phyloP scores from a whole-genome alignment of 2,329 filamentous ascomycete genomes.

The Colletotrichum sp. region DNA sequence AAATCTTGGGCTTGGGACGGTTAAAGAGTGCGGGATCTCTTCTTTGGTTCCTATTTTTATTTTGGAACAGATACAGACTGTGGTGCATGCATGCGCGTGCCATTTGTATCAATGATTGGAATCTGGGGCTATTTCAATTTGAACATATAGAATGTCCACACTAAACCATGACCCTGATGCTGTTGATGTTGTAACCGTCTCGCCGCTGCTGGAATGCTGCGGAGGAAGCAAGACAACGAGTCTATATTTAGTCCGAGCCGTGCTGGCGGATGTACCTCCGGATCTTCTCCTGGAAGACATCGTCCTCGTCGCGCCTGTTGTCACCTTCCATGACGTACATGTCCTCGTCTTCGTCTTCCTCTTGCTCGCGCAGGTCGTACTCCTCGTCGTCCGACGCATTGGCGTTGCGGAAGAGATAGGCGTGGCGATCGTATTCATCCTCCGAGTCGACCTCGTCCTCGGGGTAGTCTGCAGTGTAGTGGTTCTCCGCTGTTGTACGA shows the following conservation, averaged over 20 bases:
- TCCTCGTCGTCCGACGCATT: slow-evolving; percentile 63
- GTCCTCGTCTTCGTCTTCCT: slow-evolving; percentile 39
- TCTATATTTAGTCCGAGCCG: neutral
- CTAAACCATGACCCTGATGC: neutral
- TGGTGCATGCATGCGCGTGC: neutral
- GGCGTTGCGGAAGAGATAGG: slow-evolving; percentile 58
- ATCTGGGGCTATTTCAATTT: neutral
- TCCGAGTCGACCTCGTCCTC: slow-evolving; percentile 80
- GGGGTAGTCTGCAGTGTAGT: slow-evolving; percentile 81
- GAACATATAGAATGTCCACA: neutral
- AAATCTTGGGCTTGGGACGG: neutral
- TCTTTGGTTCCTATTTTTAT: neutral
- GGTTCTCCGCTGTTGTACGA: slow-evolving; percentile 66
- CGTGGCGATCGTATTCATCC: slow-evolving; percentile 53
- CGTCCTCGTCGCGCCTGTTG: slow-evolving; percentile 32
- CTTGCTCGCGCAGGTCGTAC: slow-evolving; percentile 46
- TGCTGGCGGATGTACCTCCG: slow-evolving; percentile 24
- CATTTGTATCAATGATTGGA: neutral
- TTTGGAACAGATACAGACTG: neutral
- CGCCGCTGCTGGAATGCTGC: neutral
- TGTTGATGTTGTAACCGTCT: neutral
- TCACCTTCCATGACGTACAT: slow-evolving; percentile 42
- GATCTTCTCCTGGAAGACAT: slow-evolving; percentile 26
- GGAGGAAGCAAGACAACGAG: neutral
- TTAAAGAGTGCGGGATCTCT: neutral